Conservation (phyloP, 441 rosid species). For the Adansonia madagascariensis region DNA sequence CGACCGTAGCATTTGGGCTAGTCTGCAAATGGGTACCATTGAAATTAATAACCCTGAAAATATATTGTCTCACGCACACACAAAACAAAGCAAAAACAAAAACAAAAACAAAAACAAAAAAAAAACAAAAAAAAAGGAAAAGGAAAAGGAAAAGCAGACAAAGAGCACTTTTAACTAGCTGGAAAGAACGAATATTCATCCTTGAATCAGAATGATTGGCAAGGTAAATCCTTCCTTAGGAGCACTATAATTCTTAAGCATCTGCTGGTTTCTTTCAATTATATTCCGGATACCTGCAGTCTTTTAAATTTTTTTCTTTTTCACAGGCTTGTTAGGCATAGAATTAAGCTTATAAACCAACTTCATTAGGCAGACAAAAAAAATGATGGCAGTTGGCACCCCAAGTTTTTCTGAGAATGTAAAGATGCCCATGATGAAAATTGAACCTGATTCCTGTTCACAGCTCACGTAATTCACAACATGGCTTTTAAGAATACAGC, state of each 20-base stretch:
- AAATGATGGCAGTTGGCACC: too few relatives aligned
- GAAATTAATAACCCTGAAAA: neutral
- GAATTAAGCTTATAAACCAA: slow-evolving; percentile 1
- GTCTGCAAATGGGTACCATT: neutral
- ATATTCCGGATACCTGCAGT: slow-evolving; percentile 52
- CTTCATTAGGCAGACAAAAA: neutral
- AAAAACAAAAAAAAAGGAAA: too few relatives aligned
- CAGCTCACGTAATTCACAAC: too few relatives aligned
- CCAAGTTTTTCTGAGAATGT: too few relatives aligned
- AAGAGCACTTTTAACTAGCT: neutral
- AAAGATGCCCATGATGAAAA: too few relatives aligned
- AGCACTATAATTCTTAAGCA: slow-evolving; percentile 40
- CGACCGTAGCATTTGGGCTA: too few relatives aligned
- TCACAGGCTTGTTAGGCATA: neutral
- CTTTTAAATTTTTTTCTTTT: slow-evolving; percentile 25
- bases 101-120: too few relatives aligned
- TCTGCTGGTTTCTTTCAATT: slow-evolving; percentile 45
- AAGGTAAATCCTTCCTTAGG: slow-evolving; percentile 54
- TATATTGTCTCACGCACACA: neutral
- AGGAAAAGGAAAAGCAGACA: too few relatives aligned
- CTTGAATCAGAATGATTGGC: slow-evolving; percentile 63
- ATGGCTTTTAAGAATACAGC: too few relatives aligned
- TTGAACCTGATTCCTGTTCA: too few relatives aligned
- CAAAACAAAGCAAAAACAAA: too few relatives aligned
- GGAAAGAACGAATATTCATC: slow-evolving; percentile 19